Conservation (phyloP, 306 rosid species). For the Ammopiptanthus mongolicus region DNA sequence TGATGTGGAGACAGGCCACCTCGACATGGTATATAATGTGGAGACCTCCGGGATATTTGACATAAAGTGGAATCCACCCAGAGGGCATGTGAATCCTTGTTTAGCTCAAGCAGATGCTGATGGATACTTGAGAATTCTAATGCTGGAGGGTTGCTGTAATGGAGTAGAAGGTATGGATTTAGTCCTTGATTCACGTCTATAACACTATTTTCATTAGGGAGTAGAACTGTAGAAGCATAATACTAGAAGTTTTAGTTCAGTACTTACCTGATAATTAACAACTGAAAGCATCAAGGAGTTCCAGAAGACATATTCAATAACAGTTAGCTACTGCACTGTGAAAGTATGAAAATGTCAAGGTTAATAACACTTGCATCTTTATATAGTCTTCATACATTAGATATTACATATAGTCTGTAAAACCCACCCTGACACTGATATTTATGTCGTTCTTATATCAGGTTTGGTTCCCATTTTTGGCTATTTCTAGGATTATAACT, state of each 20-base stretch:
- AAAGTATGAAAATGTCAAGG: neutral
- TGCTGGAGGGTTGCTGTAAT: conserved; percentile 28
- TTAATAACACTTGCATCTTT: neutral
- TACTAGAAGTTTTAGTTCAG: neutral
- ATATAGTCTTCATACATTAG: neutral
- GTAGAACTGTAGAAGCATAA: neutral
- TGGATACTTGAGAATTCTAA: conserved; percentile 68
- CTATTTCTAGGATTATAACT: neutral
- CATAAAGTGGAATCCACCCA: conserved; percentile 73
- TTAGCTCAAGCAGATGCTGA: conserved; percentile 82
- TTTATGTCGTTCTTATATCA: neutral
- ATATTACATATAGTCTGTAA: no score
- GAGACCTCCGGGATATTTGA: conserved; percentile 70
- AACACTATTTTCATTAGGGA: neutral
- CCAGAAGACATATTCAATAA: neutral
- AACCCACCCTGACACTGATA: neutral
- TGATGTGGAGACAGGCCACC: conserved; percentile 30
- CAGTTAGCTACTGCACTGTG: neutral
- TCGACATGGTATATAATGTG: conserved; percentile 44
- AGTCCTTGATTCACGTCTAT: neutral
- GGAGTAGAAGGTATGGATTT: conserved; percentile 47
- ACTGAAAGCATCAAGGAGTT: neutral
- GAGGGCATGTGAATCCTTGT: conserved; percentile 38
- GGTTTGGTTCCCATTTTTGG: conserved; percentile 1
- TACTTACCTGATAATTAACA: neutral